A percentile compares a stretch with the other conserved stretches of the same genome.
phyloP scores from a whole-genome alignment of 805 yeast genomes.

The Debaryomyces hansenii region DNA sequence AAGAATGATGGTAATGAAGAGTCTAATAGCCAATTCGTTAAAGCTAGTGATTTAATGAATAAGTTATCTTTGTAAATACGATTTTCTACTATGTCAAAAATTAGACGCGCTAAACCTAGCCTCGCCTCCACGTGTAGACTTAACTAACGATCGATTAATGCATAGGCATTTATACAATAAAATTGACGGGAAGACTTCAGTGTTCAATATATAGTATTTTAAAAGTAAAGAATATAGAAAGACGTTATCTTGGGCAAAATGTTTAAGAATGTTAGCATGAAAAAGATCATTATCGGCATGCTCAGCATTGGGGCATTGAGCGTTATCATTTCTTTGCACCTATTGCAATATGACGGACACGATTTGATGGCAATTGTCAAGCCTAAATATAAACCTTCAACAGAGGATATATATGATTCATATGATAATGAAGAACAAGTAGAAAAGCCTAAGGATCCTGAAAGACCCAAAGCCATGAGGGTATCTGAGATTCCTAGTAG shows the following conservation, averaged over 20 bases:
- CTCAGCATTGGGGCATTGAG: not conserved
- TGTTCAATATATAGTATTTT: too few relatives aligned
- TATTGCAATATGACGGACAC: not conserved
- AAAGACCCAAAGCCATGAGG: not conserved
- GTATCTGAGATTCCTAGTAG: not conserved
- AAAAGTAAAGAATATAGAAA: too few relatives aligned
- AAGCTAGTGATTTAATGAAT: slow-evolving; percentile 9
- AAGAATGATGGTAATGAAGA: not conserved
- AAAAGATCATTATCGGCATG: not conserved
- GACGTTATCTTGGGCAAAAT: too few relatives aligned
- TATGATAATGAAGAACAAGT: not conserved
- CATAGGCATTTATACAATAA: too few relatives aligned
- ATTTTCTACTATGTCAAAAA: too few relatives aligned
- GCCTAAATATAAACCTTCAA: not conserved
- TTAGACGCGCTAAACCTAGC: too few relatives aligned
- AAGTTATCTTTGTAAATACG: not conserved
- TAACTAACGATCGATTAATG: too few relatives aligned
- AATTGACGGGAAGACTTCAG: too few relatives aligned
- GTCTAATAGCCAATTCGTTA: slow-evolving; percentile 3
- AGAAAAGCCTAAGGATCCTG: not conserved
- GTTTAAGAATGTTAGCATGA: too few relatives aligned
- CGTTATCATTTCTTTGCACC: not conserved
- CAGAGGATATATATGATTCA: not conserved
- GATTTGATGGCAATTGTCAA: not conserved
- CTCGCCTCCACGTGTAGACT: too few relatives aligned